Base-by-base conservation (phyloP, 805 yeast genomes). In the Tetrapisispora phaffii region DNA sequence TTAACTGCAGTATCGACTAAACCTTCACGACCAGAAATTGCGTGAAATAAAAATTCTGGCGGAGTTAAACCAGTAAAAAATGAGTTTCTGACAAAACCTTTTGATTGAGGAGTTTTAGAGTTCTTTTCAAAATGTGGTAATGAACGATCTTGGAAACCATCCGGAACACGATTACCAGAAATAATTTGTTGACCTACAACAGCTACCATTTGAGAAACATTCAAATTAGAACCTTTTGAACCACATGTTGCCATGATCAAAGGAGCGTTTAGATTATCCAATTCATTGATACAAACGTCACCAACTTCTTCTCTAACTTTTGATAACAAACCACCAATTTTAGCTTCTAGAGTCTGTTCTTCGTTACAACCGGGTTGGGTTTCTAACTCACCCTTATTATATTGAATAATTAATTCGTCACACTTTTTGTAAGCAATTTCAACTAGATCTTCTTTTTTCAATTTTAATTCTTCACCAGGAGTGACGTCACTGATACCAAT, bases 181-280 rank as follows among this genome's bases (percentile, higher is more conserved):
- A 93, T 93, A 71, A 93, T 93, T 68, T 93, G 99, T 70, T 93
- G 99, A 45, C 98, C 98, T 24, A 93, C 98, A 62, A 90, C 96
- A 0, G 99, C 99, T 75, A 93, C 97, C 99, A 93, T 93, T 72
- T 93, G 99, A 13, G 98, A 93, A 26, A 93, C 98, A 66, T 93
- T 93, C 50, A 94, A 76, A 0, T 96, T 88, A 34, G 97, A 93
- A 67, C 99, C 99, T 66, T 93, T 93, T 35, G 97, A 90, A 56
- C 99, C 99, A 75, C 97, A 93, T 1, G 96, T 86, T 12, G 99
- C 97, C 99, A 93, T 93, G 61, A 93, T 90, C 59, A 93, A 75
- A 34, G 98, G 98, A 21, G 98, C 96, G 62, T 93, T 93, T 42
- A 87, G 76, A 43, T 82, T 77, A 53, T 85, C 96, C 47, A 93